These are phyloP conservation scores for Colletotrichum sp. DNA, from an alignment of 2,329 filamentous ascomycete genomes.

Conservation along the genomic window DNA sequence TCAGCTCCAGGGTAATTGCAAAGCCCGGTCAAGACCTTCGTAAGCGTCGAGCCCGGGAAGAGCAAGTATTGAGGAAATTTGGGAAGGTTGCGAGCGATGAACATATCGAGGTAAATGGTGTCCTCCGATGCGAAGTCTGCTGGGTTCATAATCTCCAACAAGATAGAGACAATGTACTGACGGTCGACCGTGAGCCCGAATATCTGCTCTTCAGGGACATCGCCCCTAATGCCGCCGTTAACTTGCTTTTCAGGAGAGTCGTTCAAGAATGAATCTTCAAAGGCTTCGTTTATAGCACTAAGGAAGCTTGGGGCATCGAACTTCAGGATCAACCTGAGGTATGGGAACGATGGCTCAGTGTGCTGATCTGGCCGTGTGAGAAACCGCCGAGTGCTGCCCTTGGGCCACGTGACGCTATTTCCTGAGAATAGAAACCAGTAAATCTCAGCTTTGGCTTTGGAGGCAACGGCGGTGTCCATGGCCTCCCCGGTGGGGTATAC, in stretches of 20 bases:
- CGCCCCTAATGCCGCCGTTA: slow-evolving; percentile 55
- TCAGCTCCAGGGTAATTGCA: slow-evolving; percentile 84
- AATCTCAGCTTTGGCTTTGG: slow-evolving; percentile 81
- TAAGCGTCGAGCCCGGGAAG: slow-evolving; percentile 84
- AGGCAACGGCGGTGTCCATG: slow-evolving; percentile 75
- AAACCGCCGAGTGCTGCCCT: slow-evolving; percentile 63
- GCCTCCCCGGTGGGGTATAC: slow-evolving; percentile 86
- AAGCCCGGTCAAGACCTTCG: slow-evolving; percentile 79
- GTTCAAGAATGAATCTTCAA: slow-evolving; percentile 93
- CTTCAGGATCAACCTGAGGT: slow-evolving; percentile 81
- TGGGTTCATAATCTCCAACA: slow-evolving; percentile 87
- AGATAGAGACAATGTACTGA: slow-evolving; percentile 89
- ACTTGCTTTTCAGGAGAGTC: slow-evolving; percentile 69
- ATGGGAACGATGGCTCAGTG: slow-evolving; percentile 80
- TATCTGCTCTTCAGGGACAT: slow-evolving; percentile 68
- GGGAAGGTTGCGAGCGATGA: slow-evolving; percentile 91
- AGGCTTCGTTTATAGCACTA: slow-evolving; percentile 95
- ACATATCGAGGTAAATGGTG: slow-evolving; percentile 97
- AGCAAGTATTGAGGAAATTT: slow-evolving; percentile 97
- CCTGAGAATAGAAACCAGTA: slow-evolving; percentile 96
- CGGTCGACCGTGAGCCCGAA: slow-evolving; percentile 79
- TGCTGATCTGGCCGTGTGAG: slow-evolving; percentile 60
- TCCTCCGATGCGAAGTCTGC: slow-evolving; percentile 78
- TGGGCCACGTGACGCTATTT: slow-evolving; percentile 77
- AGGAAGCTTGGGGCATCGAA: slow-evolving; percentile 93